Conservation (phyloP, 768 basidiomycete species). For the Tricholoma matsutake region DNA sequence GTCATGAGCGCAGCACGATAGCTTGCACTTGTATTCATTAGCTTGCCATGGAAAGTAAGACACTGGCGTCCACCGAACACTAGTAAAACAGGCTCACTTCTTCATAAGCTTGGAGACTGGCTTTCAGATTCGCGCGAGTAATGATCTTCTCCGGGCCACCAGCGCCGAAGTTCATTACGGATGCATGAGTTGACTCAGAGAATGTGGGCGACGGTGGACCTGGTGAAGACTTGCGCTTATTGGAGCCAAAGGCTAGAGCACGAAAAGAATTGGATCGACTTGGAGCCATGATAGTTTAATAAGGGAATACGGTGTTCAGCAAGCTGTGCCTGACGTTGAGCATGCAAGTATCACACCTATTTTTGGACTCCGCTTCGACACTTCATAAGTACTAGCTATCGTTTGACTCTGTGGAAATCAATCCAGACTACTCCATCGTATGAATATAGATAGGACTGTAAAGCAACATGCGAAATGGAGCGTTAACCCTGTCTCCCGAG, state of each 20-base stretch:
- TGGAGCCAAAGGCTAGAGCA: constrained; percentile 46
- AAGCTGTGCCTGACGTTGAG: not conserved
- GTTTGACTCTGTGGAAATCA: not conserved
- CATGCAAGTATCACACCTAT: not conserved
- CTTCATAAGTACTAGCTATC: not conserved
- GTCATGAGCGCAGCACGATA: constrained; percentile 80
- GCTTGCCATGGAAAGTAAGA: constrained; percentile 25
- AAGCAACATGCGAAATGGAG: not conserved
- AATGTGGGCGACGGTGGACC: constrained; percentile 80
- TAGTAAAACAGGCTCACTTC: constrained; percentile 48
- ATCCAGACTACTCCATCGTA: not conserved
- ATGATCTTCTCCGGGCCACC: constrained; percentile 81
- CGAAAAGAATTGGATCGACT: constrained; percentile 55
- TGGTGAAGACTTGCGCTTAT: constrained; percentile 44
- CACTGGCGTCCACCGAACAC: constrained; percentile 1
- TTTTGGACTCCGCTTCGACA: not conserved
- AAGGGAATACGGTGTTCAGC: constrained; percentile 8
- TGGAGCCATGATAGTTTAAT: constrained; percentile 41
- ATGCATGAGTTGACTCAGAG: constrained; percentile 76
- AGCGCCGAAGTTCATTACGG: constrained; percentile 71
- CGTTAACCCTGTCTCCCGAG: not conserved
- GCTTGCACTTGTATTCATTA: constrained; percentile 69
- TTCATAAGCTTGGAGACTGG: constrained; percentile 76
- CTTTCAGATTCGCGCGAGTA: constrained; percentile 73
- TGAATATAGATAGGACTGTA: not conserved